Evolutionary conservation across 768 basidiomycete species (phyloP), one percentile per base, ranked within the genome.

Genomic region (Tylopilus subfusipes): DNA sequence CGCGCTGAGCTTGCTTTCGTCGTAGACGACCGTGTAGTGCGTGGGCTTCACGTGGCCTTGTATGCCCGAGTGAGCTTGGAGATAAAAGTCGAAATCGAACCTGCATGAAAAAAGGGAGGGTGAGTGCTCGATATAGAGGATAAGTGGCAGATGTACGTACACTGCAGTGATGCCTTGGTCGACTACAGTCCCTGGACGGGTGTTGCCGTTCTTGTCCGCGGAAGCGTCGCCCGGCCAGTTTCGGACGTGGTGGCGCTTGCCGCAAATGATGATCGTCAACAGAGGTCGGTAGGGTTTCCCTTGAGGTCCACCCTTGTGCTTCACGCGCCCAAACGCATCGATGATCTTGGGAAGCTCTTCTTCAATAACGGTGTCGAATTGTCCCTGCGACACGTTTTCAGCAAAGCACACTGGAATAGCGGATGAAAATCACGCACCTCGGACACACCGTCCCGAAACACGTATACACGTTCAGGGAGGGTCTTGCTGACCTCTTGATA

Each of bases 371-470:
- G 69, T 75, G 36, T 83, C 73, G 51, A 86, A 92, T 74, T 93
- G 89, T 6, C 88, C 88, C 86, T 91, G 46, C 48, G 4, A 31
- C 36, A 18, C 40, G 38, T 7, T 3, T 7, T 55, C 13, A 53
- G 11, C 14, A 42, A 46, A 39, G 5, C 25, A 47, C 2, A 9
- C 21, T 16, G 34, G 1, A 27, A 12, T 42, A 12, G 6, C 5
- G 44, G 16, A 33, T 25, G 42, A 18, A 43, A 14, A 38, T 22
- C 6, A 63, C 79, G 13, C 54, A 86, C 89, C 76, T 88, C 87
- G 1, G 88, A 90, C 4, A 91, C 88, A 38, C 90, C 91, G 68
- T 92, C 89, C 16, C 91, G 82, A 61, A 84, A 93, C 8, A 93
- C 75, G 31, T 86, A 71, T 7, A 93, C 76, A 4, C 89, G 78